Percentiles rank a stretch among this genome's conserved stretches.
phyloP scores from a whole-genome alignment of 768 basidiomycete species.

The Naganishia kalamii region DNA sequence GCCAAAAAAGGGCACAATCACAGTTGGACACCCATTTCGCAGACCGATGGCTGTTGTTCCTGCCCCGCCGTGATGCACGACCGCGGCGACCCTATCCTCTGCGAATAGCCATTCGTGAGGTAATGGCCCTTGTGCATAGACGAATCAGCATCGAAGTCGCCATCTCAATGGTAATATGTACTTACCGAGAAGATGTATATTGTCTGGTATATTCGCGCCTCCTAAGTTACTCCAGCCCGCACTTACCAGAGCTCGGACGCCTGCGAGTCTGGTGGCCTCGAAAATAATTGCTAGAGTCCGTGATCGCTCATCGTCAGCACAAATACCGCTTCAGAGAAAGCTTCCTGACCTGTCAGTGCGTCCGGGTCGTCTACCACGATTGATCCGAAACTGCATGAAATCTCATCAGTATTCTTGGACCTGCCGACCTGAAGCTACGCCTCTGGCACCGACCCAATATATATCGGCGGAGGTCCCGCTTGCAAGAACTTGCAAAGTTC shows the following conservation, averaged over 20 bases:
- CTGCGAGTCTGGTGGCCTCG: conserved; percentile 55
- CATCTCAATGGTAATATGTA: neutral
- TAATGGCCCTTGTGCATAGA: conserved; percentile 30
- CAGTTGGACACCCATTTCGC: conserved; percentile 57
- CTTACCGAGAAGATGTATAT: conserved; percentile 58
- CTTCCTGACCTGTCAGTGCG: conserved; percentile 51
- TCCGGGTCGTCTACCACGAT: conserved; percentile 58
- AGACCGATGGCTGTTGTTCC: conserved; percentile 63
- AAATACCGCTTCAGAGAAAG: neutral
- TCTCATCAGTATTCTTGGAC: too few species aligned
- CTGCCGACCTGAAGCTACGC: neutral
- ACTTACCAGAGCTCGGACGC: conserved; percentile 59
- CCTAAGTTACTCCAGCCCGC: conserved; percentile 65
- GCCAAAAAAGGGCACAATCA: conserved; percentile 63
- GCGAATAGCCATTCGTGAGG: conserved; percentile 67
- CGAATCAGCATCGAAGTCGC: neutral
- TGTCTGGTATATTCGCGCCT: conserved; percentile 52
- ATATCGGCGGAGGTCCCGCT: conserved; percentile 55
- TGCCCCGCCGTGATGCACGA: conserved; percentile 62
- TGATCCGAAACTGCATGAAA: conserved; percentile 51
- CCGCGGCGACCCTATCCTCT: conserved; percentile 54
- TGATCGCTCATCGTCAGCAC: neutral
- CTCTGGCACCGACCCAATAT: conserved; percentile 53
- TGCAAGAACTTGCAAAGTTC: conserved; percentile 54
- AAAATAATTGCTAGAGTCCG: conserved; percentile 52